Percentiles rank a stretch among this genome's conserved stretches.
These are phyloP conservation scores for Epichloe gansuensis DNA, from an alignment of 2,329 filamentous ascomycete species.

Conservation along the genomic window DNA sequence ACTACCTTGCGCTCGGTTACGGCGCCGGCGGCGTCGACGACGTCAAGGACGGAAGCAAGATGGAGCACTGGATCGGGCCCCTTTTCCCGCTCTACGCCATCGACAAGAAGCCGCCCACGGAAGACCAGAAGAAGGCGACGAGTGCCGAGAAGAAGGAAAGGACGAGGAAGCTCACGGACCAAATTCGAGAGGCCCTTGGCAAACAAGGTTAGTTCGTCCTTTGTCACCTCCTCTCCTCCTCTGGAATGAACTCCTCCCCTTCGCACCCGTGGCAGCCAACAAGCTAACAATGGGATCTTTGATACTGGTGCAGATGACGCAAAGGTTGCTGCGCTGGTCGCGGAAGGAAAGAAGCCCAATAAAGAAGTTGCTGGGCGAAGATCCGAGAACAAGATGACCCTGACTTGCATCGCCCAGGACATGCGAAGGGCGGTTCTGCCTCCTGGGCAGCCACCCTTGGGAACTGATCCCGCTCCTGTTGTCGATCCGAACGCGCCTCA, in stretches of 20 bases:
- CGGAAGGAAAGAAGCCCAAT: not conserved
- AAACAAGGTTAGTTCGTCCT: not conserved
- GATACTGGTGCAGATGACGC: not conserved
- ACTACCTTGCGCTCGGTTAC: conserved; percentile 22
- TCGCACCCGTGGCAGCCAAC: too few relatives aligned
- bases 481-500: too few relatives aligned
- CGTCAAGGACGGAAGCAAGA: conserved; percentile 11
- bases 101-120: conserved; percentile 2
- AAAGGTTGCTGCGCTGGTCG: not conserved
- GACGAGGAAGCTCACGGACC: not conserved
- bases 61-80: conserved; percentile 17
- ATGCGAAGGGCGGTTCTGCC: not conserved
- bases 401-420: conserved; percentile 1
- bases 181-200: not conserved
- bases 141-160: not conserved
- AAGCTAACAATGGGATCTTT: too few relatives aligned
- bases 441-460: not conserved
- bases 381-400: conserved; percentile 1
- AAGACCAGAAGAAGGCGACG: not conserved
- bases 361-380: not conserved
- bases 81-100: conserved; percentile 7
- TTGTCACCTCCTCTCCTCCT: not conserved
- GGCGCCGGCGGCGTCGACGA: conserved; percentile 17
- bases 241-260: too few relatives aligned
- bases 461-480: not conserved